Conservation (phyloP, 139 green algal species). For the Closterium sp. region DNA sequence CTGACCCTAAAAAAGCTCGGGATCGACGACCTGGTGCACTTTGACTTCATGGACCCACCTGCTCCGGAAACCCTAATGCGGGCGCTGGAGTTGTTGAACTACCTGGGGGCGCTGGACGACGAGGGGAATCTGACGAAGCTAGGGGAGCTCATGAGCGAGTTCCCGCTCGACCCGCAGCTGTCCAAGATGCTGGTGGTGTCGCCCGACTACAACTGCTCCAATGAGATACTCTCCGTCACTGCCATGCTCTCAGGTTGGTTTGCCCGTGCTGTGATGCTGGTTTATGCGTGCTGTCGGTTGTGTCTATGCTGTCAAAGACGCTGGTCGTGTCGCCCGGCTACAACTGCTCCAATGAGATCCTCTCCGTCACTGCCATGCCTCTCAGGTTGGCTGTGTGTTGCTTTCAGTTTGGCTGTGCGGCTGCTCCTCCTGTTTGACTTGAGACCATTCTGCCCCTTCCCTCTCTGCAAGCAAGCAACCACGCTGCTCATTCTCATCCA, state of each 20-base stretch:
- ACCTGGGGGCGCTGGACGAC: conserved; percentile 97
- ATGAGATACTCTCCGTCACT: conserved; percentile 94
- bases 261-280: background rate
- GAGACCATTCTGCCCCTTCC: no score
- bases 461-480: background rate
- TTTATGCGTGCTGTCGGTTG: background rate
- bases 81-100: conserved; percentile 98
- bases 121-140: conserved; percentile 90
- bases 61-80: conserved; percentile 98
- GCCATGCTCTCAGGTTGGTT: conserved; percentile 80
- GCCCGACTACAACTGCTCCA: conserved; percentile 91
- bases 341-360: conserved; percentile 86
- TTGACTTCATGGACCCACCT: conserved; percentile 99
- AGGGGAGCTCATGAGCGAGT: conserved; percentile 93
- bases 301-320: background rate
- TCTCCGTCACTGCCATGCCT: conserved; percentile 97
- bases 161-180: conserved; percentile 95
- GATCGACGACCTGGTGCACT: conserved; percentile 99
- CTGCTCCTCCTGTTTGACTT: background rate
- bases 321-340: no score
- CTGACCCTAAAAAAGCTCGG: conserved; percentile 97
- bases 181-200: conserved; percentile 95
- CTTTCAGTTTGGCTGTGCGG: background rate
- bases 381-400: conserved; percentile 18
- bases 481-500: no score